Evolutionary conservation across 257 asterid genomes (phyloP).

Genomic region (Fraxinus anomala): DNA sequence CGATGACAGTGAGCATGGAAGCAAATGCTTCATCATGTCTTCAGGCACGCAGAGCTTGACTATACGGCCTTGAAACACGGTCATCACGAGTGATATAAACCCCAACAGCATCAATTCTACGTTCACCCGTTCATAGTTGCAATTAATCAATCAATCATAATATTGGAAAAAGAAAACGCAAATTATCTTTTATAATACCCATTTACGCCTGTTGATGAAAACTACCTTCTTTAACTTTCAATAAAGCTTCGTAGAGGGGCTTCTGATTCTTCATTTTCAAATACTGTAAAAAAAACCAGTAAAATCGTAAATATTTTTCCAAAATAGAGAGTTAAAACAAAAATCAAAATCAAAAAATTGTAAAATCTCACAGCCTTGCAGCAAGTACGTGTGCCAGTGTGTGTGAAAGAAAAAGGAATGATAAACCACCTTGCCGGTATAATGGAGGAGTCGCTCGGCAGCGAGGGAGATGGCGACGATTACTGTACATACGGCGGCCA

Average conservation of each 20-base stretch:
- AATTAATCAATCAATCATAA: conserved; percentile 15
- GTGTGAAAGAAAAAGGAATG: background rate
- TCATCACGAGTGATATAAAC: conserved; percentile 71
- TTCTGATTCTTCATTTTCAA: conserved; percentile 68
- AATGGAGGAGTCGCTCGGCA: conserved; percentile 66
- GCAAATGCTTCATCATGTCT: conserved; percentile 42
- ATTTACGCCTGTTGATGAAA: background rate
- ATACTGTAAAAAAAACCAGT: conserved; percentile 43
- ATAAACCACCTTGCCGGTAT: conserved; percentile 70
- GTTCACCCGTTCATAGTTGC: conserved; percentile 28
- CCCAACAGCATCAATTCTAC: conserved; percentile 83
- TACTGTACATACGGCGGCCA: conserved; percentile 77
- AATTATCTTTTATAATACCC: conserved; percentile 11
- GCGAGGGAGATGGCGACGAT: conserved; percentile 78
- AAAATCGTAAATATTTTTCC: background rate
- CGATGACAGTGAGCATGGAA: conserved; percentile 53
- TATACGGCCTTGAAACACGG: conserved; percentile 67
- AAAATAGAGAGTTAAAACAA: background rate
- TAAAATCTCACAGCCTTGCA: background rate
- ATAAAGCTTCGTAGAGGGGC: conserved; percentile 74
- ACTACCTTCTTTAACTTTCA: conserved; percentile 78
- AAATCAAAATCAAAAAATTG: background rate
- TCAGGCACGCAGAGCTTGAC: conserved; percentile 54
- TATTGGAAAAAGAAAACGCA: background rate
- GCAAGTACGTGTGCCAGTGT: background rate